phyloP scores from a whole-genome alignment of 1,284 basidiomycete species.

The Sanghuangporus baumii region DNA sequence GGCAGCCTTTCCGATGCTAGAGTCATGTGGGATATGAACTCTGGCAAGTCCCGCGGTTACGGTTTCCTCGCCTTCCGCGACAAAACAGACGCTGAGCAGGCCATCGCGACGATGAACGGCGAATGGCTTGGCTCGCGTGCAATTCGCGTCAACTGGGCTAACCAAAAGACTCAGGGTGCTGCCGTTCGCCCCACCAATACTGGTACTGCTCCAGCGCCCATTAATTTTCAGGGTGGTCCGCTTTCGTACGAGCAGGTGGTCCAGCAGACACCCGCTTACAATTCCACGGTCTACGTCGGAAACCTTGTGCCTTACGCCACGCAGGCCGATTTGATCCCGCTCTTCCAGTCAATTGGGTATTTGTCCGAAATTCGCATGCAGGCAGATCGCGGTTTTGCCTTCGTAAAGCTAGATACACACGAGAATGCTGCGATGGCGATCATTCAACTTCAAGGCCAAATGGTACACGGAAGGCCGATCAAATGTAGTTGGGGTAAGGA shows the following conservation, averaged over 20 bases:
- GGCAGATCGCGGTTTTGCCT: slow-evolving; percentile 95
- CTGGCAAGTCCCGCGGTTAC: slow-evolving; percentile 93
- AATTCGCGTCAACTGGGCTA: slow-evolving; percentile 99
- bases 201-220: slow-evolving; percentile 70
- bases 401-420: slow-evolving; percentile 96
- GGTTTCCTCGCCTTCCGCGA: slow-evolving; percentile 93
- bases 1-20: slow-evolving; percentile 93
- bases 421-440: slow-evolving; percentile 98
- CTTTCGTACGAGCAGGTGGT: slow-evolving; percentile 86
- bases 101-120: slow-evolving; percentile 98
- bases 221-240: slow-evolving; percentile 83
- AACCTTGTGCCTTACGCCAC: slow-evolving; percentile 96
- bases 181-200: slow-evolving; percentile 34
- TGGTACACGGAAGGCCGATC: slow-evolving; percentile 93
- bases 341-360: slow-evolving; percentile 97
- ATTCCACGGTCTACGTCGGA: slow-evolving; percentile 96
- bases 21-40: slow-evolving; percentile 99
- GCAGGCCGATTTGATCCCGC: slow-evolving; percentile 90
- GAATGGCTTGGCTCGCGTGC: slow-evolving; percentile 98
- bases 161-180: slow-evolving; percentile 89
- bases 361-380: slow-evolving; percentile 98
- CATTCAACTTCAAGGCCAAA: slow-evolving; percentile 89
- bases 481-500: slow-evolving; percentile 99
- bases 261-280: slow-evolving; percentile 84
- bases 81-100: slow-evolving; percentile 96